These are phyloP conservation scores for Penicillium psychrofluorescens DNA, from an alignment of 495 filamentous ascomycete genomes.

Conservation along the genomic window DNA sequence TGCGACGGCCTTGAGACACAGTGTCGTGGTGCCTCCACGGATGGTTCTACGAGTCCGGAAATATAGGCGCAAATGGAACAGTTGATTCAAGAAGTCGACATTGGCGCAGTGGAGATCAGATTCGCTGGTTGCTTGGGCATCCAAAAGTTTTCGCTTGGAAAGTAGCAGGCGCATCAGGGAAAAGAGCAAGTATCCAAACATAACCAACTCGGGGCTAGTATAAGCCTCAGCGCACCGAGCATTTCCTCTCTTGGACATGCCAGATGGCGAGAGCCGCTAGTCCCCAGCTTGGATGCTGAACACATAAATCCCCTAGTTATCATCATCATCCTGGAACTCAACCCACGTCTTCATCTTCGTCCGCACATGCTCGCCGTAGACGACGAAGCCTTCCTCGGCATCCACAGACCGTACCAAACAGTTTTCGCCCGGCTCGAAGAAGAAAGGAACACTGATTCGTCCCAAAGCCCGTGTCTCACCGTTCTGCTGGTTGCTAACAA, in stretches of 20 bases:
- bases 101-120: too few relatives aligned
- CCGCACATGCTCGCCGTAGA: constrained; percentile 39
- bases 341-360: constrained; percentile 43
- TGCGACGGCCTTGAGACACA: too few relatives aligned
- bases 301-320: neutral
- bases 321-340: constrained; percentile 21
- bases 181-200: too few relatives aligned
- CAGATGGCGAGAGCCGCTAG: neutral
- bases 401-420: constrained; percentile 32
- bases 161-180: too few relatives aligned
- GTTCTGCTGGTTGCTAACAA: neutral
- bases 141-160: too few relatives aligned
- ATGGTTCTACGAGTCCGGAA: too few relatives aligned
- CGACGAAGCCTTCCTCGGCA: constrained; percentile 20
- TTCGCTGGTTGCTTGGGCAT: too few relatives aligned
- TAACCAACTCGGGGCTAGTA: too few relatives aligned
- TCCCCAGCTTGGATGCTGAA: neutral
- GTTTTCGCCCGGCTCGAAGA: constrained; percentile 40
- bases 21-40: too few relatives aligned
- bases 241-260: neutral
- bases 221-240: too few relatives aligned
- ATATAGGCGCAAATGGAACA: too few relatives aligned
- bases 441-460: constrained; percentile 40
- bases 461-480: constrained; percentile 14
- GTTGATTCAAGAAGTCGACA: too few relatives aligned